A percentile compares a stretch with the other conserved stretches of the same genome.
Evolutionary conservation across 2,329 filamentous ascomycete genomes (phyloP).

Genomic region (Penicillium aurantiogriseum): DNA sequence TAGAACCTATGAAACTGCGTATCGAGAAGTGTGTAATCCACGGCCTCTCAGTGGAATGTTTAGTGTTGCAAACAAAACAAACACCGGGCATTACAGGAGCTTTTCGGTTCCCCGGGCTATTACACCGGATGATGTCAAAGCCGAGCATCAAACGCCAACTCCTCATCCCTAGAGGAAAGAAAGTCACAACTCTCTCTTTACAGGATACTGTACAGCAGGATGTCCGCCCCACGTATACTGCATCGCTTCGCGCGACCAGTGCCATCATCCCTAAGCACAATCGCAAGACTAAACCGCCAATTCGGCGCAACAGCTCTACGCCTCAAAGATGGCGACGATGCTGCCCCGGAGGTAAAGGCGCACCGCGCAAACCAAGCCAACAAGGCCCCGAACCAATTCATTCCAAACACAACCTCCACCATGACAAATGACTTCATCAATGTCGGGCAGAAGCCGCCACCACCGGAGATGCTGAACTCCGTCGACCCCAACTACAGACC

Average conservation of each 20-base stretch:
- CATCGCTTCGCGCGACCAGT: constrained; percentile 47
- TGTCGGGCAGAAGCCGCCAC: constrained; percentile 56
- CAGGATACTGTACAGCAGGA: constrained; percentile 25
- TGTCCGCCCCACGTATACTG: constrained; percentile 49
- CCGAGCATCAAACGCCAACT: constrained; percentile 23
- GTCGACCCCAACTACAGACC: constrained; percentile 57
- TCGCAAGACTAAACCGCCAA: constrained; percentile 30
- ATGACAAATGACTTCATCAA: constrained; percentile 62
- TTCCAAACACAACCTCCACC: constrained; percentile 64
- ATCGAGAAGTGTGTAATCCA: constrained; percentile 15
- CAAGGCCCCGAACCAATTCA: constrained; percentile 59
- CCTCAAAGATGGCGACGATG: constrained; percentile 48
- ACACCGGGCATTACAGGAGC: constrained; percentile 27
- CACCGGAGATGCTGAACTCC: constrained; percentile 60
- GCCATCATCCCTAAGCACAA: constrained; percentile 17
- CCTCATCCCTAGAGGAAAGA: constrained; percentile 4
- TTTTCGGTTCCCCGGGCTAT: constrained; percentile 18
- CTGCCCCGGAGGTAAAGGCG: constrained; percentile 53
- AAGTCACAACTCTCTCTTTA: neutral
- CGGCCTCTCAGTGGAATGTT: constrained; percentile 10
- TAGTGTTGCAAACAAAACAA: constrained; percentile 39
- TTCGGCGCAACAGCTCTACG: constrained; percentile 35
- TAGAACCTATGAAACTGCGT: neutral
- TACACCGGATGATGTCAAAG: constrained; percentile 41
- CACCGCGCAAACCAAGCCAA: constrained; percentile 57